A percentile compares a stretch with the other conserved stretches of the same genome.
Conservation (phyloP, 2,329 filamentous ascomycete genomes). For the Pseudogymnoascus sp. region DNA sequence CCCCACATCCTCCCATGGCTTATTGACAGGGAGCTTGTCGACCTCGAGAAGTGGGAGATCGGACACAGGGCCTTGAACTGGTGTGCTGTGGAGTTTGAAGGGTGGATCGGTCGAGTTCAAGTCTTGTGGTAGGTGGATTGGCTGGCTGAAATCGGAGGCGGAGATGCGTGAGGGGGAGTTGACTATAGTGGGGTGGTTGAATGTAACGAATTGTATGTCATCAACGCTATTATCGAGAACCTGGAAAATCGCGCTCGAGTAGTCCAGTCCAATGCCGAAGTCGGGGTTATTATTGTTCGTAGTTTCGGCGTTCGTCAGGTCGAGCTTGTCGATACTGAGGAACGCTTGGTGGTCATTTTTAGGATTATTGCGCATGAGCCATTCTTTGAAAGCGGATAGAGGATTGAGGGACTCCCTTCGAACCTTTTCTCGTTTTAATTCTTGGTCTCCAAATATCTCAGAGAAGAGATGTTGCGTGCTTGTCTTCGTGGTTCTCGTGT, state of each 20-base stretch:
- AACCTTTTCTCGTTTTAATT: constrained; percentile 39
- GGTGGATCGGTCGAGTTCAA: constrained; percentile 11
- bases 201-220: constrained; percentile 17
- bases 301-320: neutral
- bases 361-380: constrained; percentile 21
- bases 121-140: constrained; percentile 14
- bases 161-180: constrained; percentile 11
- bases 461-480: constrained; percentile 30
- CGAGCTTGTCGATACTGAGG: constrained; percentile 22
- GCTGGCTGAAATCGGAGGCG: constrained; percentile 9
- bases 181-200: constrained; percentile 13
- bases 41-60: constrained; percentile 8
- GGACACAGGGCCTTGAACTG: neutral
- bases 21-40: constrained; percentile 12
- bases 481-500: constrained; percentile 13
- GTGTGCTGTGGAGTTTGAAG: constrained; percentile 9
- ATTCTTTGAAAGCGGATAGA: constrained; percentile 28
- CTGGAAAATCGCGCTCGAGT: constrained; percentile 19
- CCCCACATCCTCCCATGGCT: constrained; percentile 9
- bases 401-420: constrained; percentile 27
- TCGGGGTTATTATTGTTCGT: neutral
- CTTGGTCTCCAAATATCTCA: constrained; percentile 45
- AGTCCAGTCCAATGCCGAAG: constrained; percentile 21
- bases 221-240: constrained; percentile 13
- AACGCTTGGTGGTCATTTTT: constrained; percentile 5